Conservation (phyloP, 1,284 basidiomycete genomes). For the Rhodotorula sp. region DNA sequence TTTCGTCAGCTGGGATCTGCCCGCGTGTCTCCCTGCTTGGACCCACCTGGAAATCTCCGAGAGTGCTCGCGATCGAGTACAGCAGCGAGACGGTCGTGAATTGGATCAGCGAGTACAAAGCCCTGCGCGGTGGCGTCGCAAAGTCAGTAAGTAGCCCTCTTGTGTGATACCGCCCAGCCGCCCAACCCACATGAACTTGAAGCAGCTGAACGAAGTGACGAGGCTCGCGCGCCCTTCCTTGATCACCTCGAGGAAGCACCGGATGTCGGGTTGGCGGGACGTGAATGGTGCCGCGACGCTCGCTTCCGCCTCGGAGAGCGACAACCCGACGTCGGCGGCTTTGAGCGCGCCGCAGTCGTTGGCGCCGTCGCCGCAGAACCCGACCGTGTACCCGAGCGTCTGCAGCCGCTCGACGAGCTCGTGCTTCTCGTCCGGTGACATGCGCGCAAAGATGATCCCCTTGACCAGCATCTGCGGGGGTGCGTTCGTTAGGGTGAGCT, state of each 20-base stretch:
- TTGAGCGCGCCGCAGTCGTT: slow-evolving; percentile 99
- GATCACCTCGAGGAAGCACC: slow-evolving; percentile 93
- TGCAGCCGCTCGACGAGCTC: slow-evolving; percentile 96
- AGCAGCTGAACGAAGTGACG: slow-evolving; percentile 97
- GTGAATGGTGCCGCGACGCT: slow-evolving; percentile 99
- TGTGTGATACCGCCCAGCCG: too few relatives aligned
- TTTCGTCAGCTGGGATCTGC: not conserved
- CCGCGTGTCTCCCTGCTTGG: slow-evolving; percentile 1
- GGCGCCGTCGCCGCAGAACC: slow-evolving; percentile 98
- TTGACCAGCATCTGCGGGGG: slow-evolving; percentile 87
- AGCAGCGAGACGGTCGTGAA: slow-evolving; percentile 78
- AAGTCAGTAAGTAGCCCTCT: not conserved
- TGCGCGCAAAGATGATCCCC: slow-evolving; percentile 92
- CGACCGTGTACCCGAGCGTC: slow-evolving; percentile 86
- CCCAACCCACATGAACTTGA: slow-evolving; percentile 83
- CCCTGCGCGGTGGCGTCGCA: slow-evolving; percentile 56
- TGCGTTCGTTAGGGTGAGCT: not conserved
- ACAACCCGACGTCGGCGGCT: slow-evolving; percentile 96
- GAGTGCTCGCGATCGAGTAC: slow-evolving; percentile 92
- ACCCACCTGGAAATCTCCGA: slow-evolving; percentile 90
- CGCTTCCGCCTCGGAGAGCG: slow-evolving; percentile 95
- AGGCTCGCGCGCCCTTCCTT: slow-evolving; percentile 86
- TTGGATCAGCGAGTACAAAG: slow-evolving; percentile 85
- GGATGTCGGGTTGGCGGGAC: slow-evolving; percentile 87
- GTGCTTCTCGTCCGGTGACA: slow-evolving; percentile 99